These are phyloP conservation scores for Poa annua DNA, from an alignment of 176 grass and related monocot genomes.

Conservation along the genomic window DNA sequence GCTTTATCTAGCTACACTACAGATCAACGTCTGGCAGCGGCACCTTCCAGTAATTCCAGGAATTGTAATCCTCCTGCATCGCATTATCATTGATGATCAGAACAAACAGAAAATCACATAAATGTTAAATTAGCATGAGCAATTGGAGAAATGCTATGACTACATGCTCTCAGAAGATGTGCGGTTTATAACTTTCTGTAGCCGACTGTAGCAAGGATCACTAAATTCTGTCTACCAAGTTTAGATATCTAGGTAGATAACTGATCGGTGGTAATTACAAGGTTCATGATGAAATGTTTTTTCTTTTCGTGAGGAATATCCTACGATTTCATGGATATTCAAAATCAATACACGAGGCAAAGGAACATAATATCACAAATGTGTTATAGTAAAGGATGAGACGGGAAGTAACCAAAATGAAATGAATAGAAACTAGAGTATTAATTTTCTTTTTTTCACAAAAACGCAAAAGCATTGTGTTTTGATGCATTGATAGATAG, in stretches of 20 bases:
- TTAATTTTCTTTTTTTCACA: too few relatives aligned
- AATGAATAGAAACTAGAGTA: slow-evolving; percentile 18
- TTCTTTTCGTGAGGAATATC: not conserved
- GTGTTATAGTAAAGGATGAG: not conserved
- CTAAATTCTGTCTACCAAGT: slow-evolving; percentile 1
- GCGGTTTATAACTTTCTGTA: not conserved
- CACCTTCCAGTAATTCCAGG: slow-evolving; percentile 86
- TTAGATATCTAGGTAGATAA: slow-evolving; percentile 2
- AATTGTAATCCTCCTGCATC: slow-evolving; percentile 79
- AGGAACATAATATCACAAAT: not conserved
- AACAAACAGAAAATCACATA: not conserved
- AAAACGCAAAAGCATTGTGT: too few relatives aligned
- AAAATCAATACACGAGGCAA: slow-evolving; percentile 4
- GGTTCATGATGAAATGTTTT: not conserved
- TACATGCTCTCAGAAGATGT: not conserved
- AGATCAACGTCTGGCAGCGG: slow-evolving; percentile 59
- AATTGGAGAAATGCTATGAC: not conserved
- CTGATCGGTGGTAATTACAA: not conserved
- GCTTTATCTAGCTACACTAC: slow-evolving; percentile 48
- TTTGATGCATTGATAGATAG: too few relatives aligned
- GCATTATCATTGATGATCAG: slow-evolving; percentile 34
- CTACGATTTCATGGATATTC: not conserved
- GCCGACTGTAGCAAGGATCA: not conserved
- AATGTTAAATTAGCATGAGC: not conserved
- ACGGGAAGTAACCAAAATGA: slow-evolving; percentile 31